These are phyloP conservation scores for Aspergillus hancockii DNA, from an alignment of 495 filamentous ascomycete species.

Conservation along the genomic window DNA sequence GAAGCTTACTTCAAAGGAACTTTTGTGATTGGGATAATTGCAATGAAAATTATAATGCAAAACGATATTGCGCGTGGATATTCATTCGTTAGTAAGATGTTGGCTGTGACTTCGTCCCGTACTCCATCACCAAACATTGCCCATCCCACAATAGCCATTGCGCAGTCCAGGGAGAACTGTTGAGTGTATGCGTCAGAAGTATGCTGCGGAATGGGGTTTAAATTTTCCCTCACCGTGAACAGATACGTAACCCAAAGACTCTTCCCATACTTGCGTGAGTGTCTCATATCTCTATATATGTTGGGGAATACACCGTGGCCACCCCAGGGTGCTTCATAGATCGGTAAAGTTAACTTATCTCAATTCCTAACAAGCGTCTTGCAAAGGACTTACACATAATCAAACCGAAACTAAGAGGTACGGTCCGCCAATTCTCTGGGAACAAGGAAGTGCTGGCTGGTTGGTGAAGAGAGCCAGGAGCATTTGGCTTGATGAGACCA, in stretches of 20 bases:
- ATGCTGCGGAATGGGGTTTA: background rate
- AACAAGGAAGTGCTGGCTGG: conserved; percentile 77
- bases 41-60: conserved; percentile 80
- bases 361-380: background rate
- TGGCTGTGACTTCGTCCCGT: conserved; percentile 86
- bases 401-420: conserved; percentile 92
- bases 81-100: conserved; percentile 69
- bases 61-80: conserved; percentile 77
- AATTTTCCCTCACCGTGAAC: conserved; percentile 69
- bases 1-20: conserved; percentile 77
- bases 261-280: conserved; percentile 80
- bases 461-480: conserved; percentile 80
- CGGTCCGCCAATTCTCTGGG: conserved; percentile 80
- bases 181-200: conserved; percentile 15
- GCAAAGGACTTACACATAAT: conserved; percentile 67
- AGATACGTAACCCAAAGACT: conserved; percentile 79
- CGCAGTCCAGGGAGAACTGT: conserved; percentile 75
- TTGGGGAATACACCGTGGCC: conserved; percentile 95
- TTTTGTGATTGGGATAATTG: conserved; percentile 93
- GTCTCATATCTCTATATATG: conserved; percentile 97
- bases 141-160: conserved; percentile 78
- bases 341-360: conserved; percentile 7
- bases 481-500: conserved; percentile 76
- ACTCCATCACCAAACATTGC: conserved; percentile 92
- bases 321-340: conserved; percentile 74